Conservation (phyloP, 1,284 basidiomycete genomes). For the Leucoagaricus sp. region DNA sequence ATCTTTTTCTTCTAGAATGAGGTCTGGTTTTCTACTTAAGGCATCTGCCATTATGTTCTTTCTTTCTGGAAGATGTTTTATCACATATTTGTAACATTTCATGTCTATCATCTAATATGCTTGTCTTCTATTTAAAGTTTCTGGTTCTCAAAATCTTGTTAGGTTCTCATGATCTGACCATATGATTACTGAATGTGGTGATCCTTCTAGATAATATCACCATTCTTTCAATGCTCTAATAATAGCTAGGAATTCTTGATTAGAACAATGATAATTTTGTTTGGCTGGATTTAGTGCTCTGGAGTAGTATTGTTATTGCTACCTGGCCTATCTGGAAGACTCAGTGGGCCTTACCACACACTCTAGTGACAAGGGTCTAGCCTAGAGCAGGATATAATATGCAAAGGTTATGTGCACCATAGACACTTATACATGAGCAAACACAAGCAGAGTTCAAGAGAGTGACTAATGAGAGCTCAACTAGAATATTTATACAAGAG, state of each 20-base stretch:
- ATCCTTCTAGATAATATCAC: conserved; percentile 37
- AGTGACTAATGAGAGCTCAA: too few relatives aligned
- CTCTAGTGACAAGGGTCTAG: too few relatives aligned
- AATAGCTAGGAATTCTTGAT: conserved; percentile 42
- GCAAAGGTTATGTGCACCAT: too few relatives aligned
- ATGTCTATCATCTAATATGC: conserved; percentile 37
- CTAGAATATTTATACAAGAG: too few relatives aligned
- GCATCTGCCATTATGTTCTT: conserved; percentile 20
- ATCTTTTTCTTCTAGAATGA: too few relatives aligned
- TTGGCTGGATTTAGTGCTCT: conserved; percentile 28
- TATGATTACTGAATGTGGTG: conserved; percentile 24
- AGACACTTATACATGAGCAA: too few relatives aligned
- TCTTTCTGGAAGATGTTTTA: conserved; percentile 11
- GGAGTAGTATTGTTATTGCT: conserved; percentile 29
- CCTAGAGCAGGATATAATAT: too few relatives aligned
- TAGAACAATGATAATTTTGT: conserved; percentile 43
- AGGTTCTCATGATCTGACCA: conserved; percentile 47
- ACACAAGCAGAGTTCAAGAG: too few relatives aligned
- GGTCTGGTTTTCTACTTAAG: background rate
- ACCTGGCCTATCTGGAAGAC: too few relatives aligned
- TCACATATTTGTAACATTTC: conserved; percentile 3
- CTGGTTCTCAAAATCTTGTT: conserved; percentile 35
- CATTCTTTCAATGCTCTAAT: conserved; percentile 40
- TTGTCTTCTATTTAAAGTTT: conserved; percentile 39
- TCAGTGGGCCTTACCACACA: too few relatives aligned